Base-by-base conservation (phyloP, 2,329 filamentous ascomycete species). In the Phyllosticta citriasiana region DNA sequence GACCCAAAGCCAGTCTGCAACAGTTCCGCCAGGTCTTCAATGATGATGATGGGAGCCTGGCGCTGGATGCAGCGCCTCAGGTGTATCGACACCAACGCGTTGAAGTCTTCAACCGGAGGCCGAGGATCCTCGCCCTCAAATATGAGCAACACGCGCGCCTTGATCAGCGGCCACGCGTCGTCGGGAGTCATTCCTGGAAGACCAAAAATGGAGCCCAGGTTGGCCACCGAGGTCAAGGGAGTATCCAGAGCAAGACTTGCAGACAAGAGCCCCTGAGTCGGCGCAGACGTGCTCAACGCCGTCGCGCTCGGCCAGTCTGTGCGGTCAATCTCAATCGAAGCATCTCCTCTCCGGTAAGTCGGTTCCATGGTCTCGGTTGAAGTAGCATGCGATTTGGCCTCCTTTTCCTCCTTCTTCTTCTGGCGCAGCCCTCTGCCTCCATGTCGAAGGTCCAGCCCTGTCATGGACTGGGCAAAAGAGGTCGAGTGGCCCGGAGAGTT, bases 91-190 rank as follows among this genome's bases (percentile, higher is more conserved):
- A 93, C 89, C 1, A 93, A 81, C 19, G 86, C 80, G 68, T 95
- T 95, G 68, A 94, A 86, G 68, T 93, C 89, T 71, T 95, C 90
- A 5, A 94, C 84, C 0, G 89, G 89, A n/a, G 89, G 79, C 40
- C 88, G 82, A 19, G 92, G 76, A 65, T 91, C 88, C 69, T 93
- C 89, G 30, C 88, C 89, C 65, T 92, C 88, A 66, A 94, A 95
- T 2, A 94, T 84, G 61, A 88, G 83, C 4, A 93, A 77, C 51
- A 94, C 77, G 66, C 89, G 87, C 2, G 88, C 86, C 72, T 88
- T 91, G 19, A 94, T 73, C 62, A 88, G 84, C 0, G 89, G 88
- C 89, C 89, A 94, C 5, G 89, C 90, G 72, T 94, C 89, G 66
- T 94, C 89, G 0, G 78, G 76, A 4, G 77, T 76, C 53, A 81